Conservation (phyloP, 2,329 filamentous ascomycete species). For the Ampelomyces quisqualis region DNA sequence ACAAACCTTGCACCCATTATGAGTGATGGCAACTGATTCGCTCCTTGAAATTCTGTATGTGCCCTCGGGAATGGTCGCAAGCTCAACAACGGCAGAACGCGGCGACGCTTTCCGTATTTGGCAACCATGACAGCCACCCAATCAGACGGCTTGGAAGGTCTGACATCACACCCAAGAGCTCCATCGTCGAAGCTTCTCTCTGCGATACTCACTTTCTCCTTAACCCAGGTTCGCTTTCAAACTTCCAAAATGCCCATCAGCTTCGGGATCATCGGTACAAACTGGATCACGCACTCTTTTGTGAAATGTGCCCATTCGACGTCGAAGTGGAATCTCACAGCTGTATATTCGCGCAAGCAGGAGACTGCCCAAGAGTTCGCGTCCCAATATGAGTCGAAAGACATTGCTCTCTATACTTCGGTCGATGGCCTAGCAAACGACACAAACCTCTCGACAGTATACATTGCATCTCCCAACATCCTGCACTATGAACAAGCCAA, state of each 20-base stretch:
- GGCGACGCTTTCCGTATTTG: conserved; percentile 8
- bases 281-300: conserved; percentile 54
- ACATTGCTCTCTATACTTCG: conserved; percentile 43
- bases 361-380: conserved; percentile 48
- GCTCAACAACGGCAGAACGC: background rate
- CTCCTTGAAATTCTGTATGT: background rate
- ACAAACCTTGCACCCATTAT: background rate
- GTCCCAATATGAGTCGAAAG: conserved; percentile 41
- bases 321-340: conserved; percentile 46
- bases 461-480: conserved; percentile 54
- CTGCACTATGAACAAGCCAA: conserved; percentile 52
- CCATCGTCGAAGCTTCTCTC: conserved; percentile 1
- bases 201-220: no score
- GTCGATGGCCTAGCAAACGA: conserved; percentile 45
- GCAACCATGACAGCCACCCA: conserved; percentile 17
- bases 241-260: conserved; percentile 36
- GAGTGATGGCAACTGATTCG: background rate
- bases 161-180: conserved; percentile 14
- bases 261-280: conserved; percentile 51
- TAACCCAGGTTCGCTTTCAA: background rate
- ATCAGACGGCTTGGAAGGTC: conserved; percentile 1
- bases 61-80: background rate
- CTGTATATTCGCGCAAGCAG: conserved; percentile 51
- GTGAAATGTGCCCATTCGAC: conserved; percentile 48
- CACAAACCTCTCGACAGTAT: conserved; percentile 45